Evolutionary conservation across 768 basidiomycete species (phyloP), one percentile per base, ranked within the genome.

Genomic region (Trametes cubensis): DNA sequence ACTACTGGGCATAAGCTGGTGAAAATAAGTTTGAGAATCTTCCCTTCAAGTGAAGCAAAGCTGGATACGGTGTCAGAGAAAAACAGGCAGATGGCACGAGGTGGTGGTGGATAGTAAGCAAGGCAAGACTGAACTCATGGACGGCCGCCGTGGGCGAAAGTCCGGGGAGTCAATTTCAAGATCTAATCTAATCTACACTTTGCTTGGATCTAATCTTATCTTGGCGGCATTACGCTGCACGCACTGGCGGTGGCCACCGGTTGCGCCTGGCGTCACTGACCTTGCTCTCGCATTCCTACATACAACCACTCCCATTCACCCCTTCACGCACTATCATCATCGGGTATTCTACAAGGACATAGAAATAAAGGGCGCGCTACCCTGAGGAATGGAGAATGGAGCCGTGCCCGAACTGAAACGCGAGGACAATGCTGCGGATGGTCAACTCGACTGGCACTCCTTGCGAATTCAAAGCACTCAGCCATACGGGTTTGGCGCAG

Each of bases 401-500:
- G 38, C 6, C 14, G 38, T 26, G 14, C 17, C 39, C 3, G 11
- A 18, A n/a, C 30, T 21, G 30, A 26, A 30, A 46, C 21, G 17
- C 46, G 8, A 18, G 17, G 20, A 56, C 45, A 26, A 39, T 17
- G 34, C 38, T 30, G 30, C 20, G 56, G 21, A 40, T 15, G 7
- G 25, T 26, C 39, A 51, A 20, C 59, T 75, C 57, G 77, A 80
- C 64, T 88, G 85, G 86, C 69, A 75, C 1, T 70, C 61, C 2
- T 75, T 85, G 42, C 78, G 83, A 61, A 66, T 66, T 53, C 72
- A 72, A 53, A 88, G 86, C 63, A 72, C 89, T 18, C 67, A 69
- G 45, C 83, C 84, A 38, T 81, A 84, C n/a, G 89, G 89, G 4
- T 90, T 91, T 67, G 85, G 86, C 23, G 71, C 74, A 11, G 79